These are phyloP conservation scores for Aspergillaceae sp. DNA, from an alignment of 2,329 filamentous ascomycete genomes.

Conservation along the genomic window DNA sequence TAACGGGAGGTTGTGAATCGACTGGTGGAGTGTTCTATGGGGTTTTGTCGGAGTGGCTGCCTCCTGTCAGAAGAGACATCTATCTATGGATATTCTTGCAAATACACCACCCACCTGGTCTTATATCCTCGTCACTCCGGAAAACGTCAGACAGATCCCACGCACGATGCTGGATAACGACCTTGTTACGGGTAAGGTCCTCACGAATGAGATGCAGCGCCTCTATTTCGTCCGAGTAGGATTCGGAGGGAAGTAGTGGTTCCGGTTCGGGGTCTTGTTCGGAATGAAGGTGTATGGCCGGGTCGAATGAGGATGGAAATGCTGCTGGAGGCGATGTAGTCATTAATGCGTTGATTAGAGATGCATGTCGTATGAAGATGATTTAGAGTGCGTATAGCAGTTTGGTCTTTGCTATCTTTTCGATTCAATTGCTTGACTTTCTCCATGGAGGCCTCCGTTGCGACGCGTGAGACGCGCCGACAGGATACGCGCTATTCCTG, in stretches of 20 bases:
- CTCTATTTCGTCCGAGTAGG: constrained; percentile 34
- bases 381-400: no score
- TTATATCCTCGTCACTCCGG: constrained; percentile 35
- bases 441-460: constrained; percentile 9
- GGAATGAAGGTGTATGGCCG: constrained; percentile 42
- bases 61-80: neutral
- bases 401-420: neutral
- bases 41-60: constrained; percentile 33
- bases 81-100: neutral
- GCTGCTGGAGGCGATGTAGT: constrained; percentile 27
- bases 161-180: constrained; percentile 36
- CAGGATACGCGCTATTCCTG: constrained; percentile 17
- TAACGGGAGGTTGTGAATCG: constrained; percentile 8
- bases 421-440: constrained; percentile 4
- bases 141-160: constrained; percentile 37
- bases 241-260: constrained; percentile 21
- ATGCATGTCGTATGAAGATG: neutral
- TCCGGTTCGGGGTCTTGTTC: constrained; percentile 22
- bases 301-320: constrained; percentile 42
- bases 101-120: constrained; percentile 18
- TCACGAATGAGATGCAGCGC: constrained; percentile 26
- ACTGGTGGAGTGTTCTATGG: constrained; percentile 7
- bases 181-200: constrained; percentile 28
- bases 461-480: constrained; percentile 19
- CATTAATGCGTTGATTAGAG: constrained; percentile 16